A percentile compares a stretch with the other conserved stretches of the same genome.
These are phyloP conservation scores for Myrica gale DNA, from an alignment of 306 rosid species.

Conservation along the genomic window DNA sequence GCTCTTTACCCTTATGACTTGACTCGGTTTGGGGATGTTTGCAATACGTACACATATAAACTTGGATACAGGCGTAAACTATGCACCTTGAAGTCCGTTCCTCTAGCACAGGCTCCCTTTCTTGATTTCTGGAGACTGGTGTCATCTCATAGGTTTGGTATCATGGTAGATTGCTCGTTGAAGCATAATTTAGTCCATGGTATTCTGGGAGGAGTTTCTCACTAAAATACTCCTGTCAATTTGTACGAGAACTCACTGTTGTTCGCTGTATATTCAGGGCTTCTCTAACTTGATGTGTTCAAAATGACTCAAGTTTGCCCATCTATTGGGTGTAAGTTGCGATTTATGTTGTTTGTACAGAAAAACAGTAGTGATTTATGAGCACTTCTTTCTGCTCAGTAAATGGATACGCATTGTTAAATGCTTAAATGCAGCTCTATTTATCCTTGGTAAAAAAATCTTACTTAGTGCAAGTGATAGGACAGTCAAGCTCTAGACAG, in stretches of 20 bases:
- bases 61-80: background rate
- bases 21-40: slow-evolving; percentile 23
- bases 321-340: too few relatives aligned
- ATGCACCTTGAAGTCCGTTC: background rate
- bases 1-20: slow-evolving; percentile 13
- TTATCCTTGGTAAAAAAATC: background rate
- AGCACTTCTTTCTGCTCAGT: too few relatives aligned
- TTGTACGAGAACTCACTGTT: too few relatives aligned
- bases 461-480: background rate
- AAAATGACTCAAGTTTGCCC: too few relatives aligned
- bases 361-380: background rate
- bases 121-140: background rate
- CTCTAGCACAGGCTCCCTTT: slow-evolving; percentile 19
- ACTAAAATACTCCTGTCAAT: too few relatives aligned
- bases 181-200: slow-evolving; percentile 11
- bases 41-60: slow-evolving; percentile 12
- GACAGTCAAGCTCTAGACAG: background rate
- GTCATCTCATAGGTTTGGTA: slow-evolving; percentile 9
- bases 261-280: background rate
- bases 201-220: background rate
- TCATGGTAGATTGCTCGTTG: slow-evolving; percentile 11
- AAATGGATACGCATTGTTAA: too few relatives aligned
- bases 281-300: too few relatives aligned
- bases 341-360: background rate
- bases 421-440: background rate